Evolutionary conservation across 345 rosid genomes (phyloP), one percentile per base, ranked within the genome.

Genomic region (Bruguiera gymnorhiza): DNA sequence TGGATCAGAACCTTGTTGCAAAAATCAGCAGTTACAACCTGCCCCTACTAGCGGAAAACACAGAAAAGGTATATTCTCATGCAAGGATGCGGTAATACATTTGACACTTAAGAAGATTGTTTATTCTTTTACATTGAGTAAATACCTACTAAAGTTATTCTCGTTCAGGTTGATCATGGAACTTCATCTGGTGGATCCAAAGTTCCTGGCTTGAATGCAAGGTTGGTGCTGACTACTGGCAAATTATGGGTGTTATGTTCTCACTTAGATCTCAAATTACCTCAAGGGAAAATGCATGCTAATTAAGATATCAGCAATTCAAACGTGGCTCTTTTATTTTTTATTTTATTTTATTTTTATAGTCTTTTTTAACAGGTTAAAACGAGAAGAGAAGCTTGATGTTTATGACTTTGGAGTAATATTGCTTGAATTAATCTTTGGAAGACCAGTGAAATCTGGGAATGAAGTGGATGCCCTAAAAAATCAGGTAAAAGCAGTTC

Each of bases 1-100:
- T 95, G 82, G 99, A 92, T 80, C 93, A 84, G 73, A 90, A 87
- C 80, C 87, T 90, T 18, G 83, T 73, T 3, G 86, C 94, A 7
- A 92, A 92, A 78, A 87, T 95, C 68, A 87, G 92, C 81, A 90
- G 97, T 68, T 90, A 90, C 80, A 92, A 89, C 75, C 86, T 90
- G 68, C 97, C 99, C 15, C 67, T 92, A 32, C 76, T 92, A 56
- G 87, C 86, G 70, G 91, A 90, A 72, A 82, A 77, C 72, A 66
- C 81, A 19, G 86, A 80, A 71, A 86, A 85, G 94, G 98, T 88
- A 84, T 15, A 54, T 29, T 57, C 48, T 21, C 60, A 56, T 24
- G 60, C 54, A 50, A 60, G 15, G 20, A 30, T 0, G 60, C 32
- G 55, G 53, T 15, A n/a, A n/a, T 15, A 15, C 18, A 43, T 43